Base-by-base conservation (phyloP, 2,329 filamentous ascomycete species). In the Talaromyces islandicus region DNA sequence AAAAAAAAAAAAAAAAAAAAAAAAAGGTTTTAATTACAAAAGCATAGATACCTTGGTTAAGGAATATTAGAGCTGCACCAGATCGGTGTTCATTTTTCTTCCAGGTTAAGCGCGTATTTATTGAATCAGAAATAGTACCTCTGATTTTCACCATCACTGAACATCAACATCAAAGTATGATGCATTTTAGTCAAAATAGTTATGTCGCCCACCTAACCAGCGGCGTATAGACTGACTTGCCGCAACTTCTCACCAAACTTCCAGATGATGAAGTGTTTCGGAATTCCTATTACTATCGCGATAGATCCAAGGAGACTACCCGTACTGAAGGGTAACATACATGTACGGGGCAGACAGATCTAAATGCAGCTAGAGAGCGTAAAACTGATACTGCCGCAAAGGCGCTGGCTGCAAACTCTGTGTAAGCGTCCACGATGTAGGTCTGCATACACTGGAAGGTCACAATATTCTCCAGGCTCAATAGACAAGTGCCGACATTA, bases 251-350 rank as follows among this genome's bases (percentile, higher is more conserved):
- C 75, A 0, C 81, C 81, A 69, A 71, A 83, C 52, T 67, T 76
- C 80, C 80, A 83, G 56, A 84, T 63, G 58, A 83, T 65, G 2
- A 83, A 69, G 12, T 81, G 81, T 25, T 79, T 80, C 1, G 80
- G 78, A 24, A 81, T 61, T 0, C 77, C 77, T 30, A 79, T 61
- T 1, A 30, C 71, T 43, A 78, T 67, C 1, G 70, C 69, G 19
- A 78, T 60, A 52, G 77, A 76, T 3, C 68, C 76, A 25, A 79
- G 63, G 38, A 79, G 41, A 54, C 69, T 75, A 77, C 2, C 73
- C 73, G 51, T 71, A 72, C 3, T 71, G 54, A 48, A 77, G 58
- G 19, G 69, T 63, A 6, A 67, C 53, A 59, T 75, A 77, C 72
- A 77, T 72, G 38, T 71, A 73, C 4, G 73, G 75, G 5, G 75